Evolutionary conservation across 371 early-diverging fungal species (phyloP).

Genomic region (Apophysomyces sp.): DNA sequence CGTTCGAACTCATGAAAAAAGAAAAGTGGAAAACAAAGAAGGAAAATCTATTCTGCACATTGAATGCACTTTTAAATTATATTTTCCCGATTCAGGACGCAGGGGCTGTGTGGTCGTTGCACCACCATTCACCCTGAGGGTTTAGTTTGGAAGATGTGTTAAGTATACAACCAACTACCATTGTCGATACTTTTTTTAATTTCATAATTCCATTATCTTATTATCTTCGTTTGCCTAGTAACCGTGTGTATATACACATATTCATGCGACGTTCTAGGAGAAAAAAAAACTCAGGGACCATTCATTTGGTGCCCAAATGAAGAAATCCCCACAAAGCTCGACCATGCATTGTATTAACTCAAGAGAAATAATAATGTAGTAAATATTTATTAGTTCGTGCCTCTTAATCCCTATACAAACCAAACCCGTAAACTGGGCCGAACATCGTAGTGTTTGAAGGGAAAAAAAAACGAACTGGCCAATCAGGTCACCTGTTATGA

Average conservation of each 20-base stretch:
- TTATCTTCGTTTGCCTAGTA: neutral
- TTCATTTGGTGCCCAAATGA: neutral
- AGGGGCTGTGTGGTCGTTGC: slow-evolving; percentile 1
- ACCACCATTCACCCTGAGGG: neutral
- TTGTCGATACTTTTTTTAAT: neutral
- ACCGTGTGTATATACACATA: no score
- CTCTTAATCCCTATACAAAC: no score
- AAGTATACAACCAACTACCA: no score
- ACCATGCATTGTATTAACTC: no score
- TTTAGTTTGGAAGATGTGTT: neutral
- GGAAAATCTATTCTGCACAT: neutral
- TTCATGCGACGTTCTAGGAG: neutral
- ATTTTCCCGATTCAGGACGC: neutral
- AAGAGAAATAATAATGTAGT: no score
- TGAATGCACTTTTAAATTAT: neutral
- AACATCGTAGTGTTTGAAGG: neutral
- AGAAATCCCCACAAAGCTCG: neutral
- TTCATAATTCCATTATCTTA: neutral
- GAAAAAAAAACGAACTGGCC: neutral
- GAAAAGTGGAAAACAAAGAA: neutral
- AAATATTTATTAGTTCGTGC: no score
- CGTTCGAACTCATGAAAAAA: neutral
- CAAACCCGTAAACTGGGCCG: no score
- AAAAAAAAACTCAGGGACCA: neutral
- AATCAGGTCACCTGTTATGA: neutral